These are phyloP conservation scores for Apiospora rasikravindrae DNA, from an alignment of 2,329 filamentous ascomycete genomes.

Conservation along the genomic window DNA sequence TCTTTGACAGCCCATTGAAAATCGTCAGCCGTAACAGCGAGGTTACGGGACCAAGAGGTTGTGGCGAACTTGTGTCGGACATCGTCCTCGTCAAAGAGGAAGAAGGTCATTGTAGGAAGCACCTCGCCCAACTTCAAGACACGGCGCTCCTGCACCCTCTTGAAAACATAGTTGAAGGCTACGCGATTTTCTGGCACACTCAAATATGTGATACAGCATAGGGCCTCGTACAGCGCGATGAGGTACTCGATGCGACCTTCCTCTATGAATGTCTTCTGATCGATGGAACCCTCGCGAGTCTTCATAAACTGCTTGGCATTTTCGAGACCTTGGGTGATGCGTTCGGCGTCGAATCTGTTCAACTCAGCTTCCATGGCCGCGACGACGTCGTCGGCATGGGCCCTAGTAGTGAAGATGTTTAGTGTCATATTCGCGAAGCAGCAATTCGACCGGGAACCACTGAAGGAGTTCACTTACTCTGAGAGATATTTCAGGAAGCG, in stretches of 20 bases:
- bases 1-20: conserved; percentile 89
- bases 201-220: conserved; percentile 84
- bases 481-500: conserved; percentile 66
- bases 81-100: conserved; percentile 77
- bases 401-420: conserved; percentile 24
- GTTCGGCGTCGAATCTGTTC: conserved; percentile 63
- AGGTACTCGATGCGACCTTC: conserved; percentile 64
- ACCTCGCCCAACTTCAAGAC: conserved; percentile 76
- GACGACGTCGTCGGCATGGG: conserved; percentile 56
- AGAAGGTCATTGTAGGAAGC: conserved; percentile 82
- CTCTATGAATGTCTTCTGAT: conserved; percentile 46
- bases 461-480: conserved; percentile 50
- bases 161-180: conserved; percentile 83
- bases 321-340: conserved; percentile 65
- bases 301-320: conserved; percentile 60
- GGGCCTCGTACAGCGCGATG: conserved; percentile 83
- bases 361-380: conserved; percentile 60
- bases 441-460: background rate
- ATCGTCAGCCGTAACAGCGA: conserved; percentile 69
- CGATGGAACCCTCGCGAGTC: conserved; percentile 43
- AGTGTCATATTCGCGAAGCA: background rate
- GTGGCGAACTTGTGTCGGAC: conserved; percentile 71
- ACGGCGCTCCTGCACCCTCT: conserved; percentile 77
- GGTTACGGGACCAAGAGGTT: conserved; percentile 68
- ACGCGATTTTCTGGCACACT: conserved; percentile 54